Evolutionary conservation across 805 yeast genomes (phyloP).

Genomic region (Barnettozyma siamensis): DNA sequence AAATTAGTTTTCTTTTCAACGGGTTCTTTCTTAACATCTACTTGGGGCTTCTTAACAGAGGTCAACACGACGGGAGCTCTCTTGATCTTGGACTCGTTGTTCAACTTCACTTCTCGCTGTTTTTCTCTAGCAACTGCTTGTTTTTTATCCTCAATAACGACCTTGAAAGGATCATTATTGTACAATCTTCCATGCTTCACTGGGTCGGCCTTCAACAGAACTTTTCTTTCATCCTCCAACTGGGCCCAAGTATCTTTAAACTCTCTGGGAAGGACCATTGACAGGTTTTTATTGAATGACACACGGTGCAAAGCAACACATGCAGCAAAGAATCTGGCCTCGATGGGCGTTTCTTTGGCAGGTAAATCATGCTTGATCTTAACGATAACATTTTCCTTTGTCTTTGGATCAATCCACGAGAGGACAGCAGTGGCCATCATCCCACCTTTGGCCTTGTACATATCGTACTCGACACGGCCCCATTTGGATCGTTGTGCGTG

Average conservation of each 20-base stretch:
- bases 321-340: constrained; percentile 87
- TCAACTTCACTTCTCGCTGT: constrained; percentile 39
- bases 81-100: constrained; percentile 45
- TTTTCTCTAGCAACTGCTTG: constrained; percentile 36
- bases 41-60: constrained; percentile 16
- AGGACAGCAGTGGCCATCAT: constrained; percentile 60
- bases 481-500: constrained; percentile 84
- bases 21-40: too few relatives aligned
- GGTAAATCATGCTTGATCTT: constrained; percentile 45
- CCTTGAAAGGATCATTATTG: constrained; percentile 71
- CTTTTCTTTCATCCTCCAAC: constrained; percentile 56
- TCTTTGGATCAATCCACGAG: constrained; percentile 74
- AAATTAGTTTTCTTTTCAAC: constrained; percentile 7
- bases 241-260: constrained; percentile 76
- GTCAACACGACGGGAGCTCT: constrained; percentile 43
- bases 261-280: constrained; percentile 80
- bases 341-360: constrained; percentile 77
- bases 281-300: constrained; percentile 74
- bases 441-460: constrained; percentile 51
- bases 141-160: constrained; percentile 53
- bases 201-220: constrained; percentile 40
- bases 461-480: constrained; percentile 79
- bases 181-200: constrained; percentile 47
- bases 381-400: constrained; percentile 58
- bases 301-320: constrained; percentile 80